These are phyloP conservation scores for Nadsonia starkeyi-henricii DNA, from an alignment of 1,139 yeast genomes.

Conservation along the genomic window DNA sequence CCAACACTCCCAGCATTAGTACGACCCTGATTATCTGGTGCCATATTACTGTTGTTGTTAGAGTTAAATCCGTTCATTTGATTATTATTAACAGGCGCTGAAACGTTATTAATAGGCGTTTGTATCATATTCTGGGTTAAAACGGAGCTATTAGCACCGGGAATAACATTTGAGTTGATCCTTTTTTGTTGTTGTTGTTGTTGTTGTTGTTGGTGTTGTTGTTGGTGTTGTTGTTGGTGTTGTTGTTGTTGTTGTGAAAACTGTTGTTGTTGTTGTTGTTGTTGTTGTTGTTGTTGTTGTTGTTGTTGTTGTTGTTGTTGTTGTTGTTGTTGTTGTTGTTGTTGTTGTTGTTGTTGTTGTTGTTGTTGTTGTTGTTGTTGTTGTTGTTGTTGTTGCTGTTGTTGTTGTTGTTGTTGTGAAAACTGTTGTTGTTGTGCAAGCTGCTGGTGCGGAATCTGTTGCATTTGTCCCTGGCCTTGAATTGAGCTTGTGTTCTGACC, in stretches of 20 bases:
- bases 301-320: no score
- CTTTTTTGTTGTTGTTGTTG: no score
- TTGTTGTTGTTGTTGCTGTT: conserved; percentile 3
- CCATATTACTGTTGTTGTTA: conserved; percentile 1
- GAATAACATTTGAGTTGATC: conserved; percentile 1
- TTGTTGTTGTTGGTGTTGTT: conserved; percentile 5
- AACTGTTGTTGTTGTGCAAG: conserved; percentile 8
- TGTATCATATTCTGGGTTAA: neutral
- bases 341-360: no score
- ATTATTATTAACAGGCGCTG: no score
- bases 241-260: conserved; percentile 6
- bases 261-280: conserved; percentile 10
- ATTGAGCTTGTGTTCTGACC: conserved; percentile 7
- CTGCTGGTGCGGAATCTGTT: conserved; percentile 2
- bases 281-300: no score
- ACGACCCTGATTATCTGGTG: conserved; percentile 1
- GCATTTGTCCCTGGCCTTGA: neutral
- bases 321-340: no score
- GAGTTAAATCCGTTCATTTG: no score
- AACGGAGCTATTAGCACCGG: conserved; percentile 5
- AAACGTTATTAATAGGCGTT: no score
- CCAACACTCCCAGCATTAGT: no score
- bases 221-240: conserved; percentile 3
- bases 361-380: conserved; percentile 7
- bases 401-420: conserved; percentile 5